Evolutionary conservation across 495 filamentous ascomycete species (phyloP), one percentile per base, ranked within the genome.

Genomic region (Penicillium samsonianum): DNA sequence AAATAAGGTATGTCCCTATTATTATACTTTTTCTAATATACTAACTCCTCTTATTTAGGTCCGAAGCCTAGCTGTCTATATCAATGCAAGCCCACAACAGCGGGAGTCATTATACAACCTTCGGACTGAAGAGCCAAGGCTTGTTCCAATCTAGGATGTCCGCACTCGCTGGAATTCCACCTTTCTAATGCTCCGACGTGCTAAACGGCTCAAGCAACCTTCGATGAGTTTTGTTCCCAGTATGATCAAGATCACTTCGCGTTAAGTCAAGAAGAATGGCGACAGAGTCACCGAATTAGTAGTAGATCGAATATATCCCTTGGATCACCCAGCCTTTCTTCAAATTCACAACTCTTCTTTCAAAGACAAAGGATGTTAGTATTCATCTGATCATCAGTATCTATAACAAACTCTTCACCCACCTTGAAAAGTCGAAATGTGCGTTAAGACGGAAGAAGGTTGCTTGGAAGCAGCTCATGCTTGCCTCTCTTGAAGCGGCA

Each of bases 111-210:
- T 14, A 1, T 45, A 25, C 26, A 26, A 23, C 6, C 42, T 25
- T 22, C 5, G 26, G 20, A 22, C 2, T 23, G 5, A 45, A 45
- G 42, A 38, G 35, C 42, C 42, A 35, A 59, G 50, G 26, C 40
- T 57, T 17, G 19, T 56, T 42, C 57, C 28, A 37, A 55, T 59
- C 22, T 30, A 63, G 23, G 60, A 63, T 57, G 19, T 63, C 5
- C 41, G 9, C 1, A 31, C 9, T 8, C 9, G 9, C 5, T 31
- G 3, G 30, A 31, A 31, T 31, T 31, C 9, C 1, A 54, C 37
- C 4, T 57, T 50, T 11, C 14, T 57, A 11, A 62, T 62, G 30
- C 42, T 62, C n/a, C 12, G 37, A 9, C 42, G 42, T 23, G 55
- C 41, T 31, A 58, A 58, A n/a, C 2, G 19, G n/a, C 43, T 58